Percentiles rank a stretch among this genome's conserved stretches.
phyloP scores from a whole-genome alignment of 441 rosid species.

The Omphalea diandra region DNA sequence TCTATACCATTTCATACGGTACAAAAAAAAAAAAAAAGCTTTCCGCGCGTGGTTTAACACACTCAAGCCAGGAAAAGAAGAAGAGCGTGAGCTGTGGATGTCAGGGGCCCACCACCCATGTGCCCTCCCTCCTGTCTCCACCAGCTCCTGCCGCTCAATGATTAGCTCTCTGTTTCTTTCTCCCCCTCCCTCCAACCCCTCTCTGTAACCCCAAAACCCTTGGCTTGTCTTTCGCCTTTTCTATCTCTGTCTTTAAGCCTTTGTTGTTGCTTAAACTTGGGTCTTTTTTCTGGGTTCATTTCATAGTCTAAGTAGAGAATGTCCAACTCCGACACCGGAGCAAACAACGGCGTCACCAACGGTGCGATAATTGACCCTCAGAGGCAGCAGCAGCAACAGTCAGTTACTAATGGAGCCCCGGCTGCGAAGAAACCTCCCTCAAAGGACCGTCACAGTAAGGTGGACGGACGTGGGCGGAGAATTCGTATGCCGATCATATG shows the following conservation, averaged over 20 bases:
- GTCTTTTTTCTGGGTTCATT: not conserved
- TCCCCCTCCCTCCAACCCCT: slow-evolving; percentile 9
- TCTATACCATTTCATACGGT: no score
- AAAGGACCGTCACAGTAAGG: slow-evolving; percentile 94
- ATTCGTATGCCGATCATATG: slow-evolving; percentile 96
- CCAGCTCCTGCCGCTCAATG: slow-evolving; percentile 96
- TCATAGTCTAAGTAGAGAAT: slow-evolving; percentile 20
- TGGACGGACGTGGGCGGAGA: slow-evolving; percentile 87
- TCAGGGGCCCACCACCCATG: slow-evolving; percentile 81
- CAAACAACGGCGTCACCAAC: slow-evolving; percentile 36
- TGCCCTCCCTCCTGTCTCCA: slow-evolving; percentile 91
- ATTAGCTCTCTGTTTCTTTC: slow-evolving; percentile 50
- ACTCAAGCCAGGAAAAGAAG: not conserved
- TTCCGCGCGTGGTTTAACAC: not conserved
- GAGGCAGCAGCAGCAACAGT: slow-evolving; percentile 38
- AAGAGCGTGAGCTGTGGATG: slow-evolving; percentile 8
- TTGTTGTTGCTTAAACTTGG: not conserved
- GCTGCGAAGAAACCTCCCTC: slow-evolving; percentile 80
- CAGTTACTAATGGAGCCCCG: slow-evolving; percentile 43
- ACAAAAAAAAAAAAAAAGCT: no score
- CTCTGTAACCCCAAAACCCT: slow-evolving; percentile 14
- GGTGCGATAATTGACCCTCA: slow-evolving; percentile 49
- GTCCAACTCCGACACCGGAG: slow-evolving; percentile 49
- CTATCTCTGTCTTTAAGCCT: not conserved
- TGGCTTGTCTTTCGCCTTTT: slow-evolving; percentile 9